Evolutionary conservation across 73 alveolate species (phyloP).

Genomic region (Tetrahymena borealis): DNA sequence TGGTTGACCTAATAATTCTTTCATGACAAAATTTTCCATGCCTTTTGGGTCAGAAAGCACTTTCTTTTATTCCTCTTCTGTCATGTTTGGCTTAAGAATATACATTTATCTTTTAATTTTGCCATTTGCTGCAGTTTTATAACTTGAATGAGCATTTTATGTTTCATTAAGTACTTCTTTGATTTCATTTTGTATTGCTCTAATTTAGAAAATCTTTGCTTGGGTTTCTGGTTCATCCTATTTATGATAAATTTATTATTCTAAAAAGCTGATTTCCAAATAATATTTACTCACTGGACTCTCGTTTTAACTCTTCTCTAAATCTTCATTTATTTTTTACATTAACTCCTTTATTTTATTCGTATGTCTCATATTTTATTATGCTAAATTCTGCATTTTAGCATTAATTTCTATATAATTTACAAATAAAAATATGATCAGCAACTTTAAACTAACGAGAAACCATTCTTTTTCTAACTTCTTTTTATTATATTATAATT

Average conservation of each 20-base stretch:
- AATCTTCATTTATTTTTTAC: neutral
- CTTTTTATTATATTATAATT: neutral
- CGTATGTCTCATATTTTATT: neutral
- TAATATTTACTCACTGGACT: neutral
- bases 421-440: neutral
- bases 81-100: neutral
- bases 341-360: neutral
- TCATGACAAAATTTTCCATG: neutral
- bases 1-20: neutral
- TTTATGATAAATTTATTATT: neutral
- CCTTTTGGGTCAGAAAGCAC: neutral
- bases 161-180: neutral
- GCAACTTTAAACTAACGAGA: too few relatives aligned
- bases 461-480: too few relatives aligned
- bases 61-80: neutral
- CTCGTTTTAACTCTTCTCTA: neutral
- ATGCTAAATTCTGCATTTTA: neutral
- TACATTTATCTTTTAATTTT: neutral
- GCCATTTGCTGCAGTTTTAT: neutral
- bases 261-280: neutral
- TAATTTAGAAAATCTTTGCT: neutral
- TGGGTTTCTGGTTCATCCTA: neutral
- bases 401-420: neutral
- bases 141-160: neutral
- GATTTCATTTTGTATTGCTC: neutral